Percentiles rank a stretch among this genome's conserved stretches.
Conservation (phyloP, 1,284 basidiomycete genomes). For the Heterobasidion occidentale region DNA sequence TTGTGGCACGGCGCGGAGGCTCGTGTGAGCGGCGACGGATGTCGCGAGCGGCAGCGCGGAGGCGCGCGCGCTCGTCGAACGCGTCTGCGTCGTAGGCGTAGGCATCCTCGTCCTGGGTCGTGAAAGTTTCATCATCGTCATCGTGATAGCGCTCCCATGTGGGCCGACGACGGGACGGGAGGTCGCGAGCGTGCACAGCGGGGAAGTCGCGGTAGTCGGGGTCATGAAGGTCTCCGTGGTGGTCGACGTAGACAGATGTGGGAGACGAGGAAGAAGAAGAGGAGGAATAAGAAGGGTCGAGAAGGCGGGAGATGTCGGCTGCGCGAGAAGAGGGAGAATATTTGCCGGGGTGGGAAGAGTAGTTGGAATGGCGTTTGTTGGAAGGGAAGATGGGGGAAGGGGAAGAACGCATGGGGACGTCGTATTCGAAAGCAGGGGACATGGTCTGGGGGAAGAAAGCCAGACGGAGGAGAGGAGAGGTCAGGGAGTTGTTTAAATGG, state of each 20-base stretch:
- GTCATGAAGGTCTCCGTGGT: conserved; percentile 55
- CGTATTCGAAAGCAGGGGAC: conserved; percentile 13
- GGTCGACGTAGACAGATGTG: conserved; percentile 45
- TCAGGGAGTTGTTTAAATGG: neutral
- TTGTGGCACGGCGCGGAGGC: neutral
- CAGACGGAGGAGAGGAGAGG: neutral
- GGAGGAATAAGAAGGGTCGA: conserved; percentile 53
- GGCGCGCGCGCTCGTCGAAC: conserved; percentile 8
- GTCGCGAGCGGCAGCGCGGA: conserved; percentile 12
- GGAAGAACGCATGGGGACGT: conserved; percentile 10
- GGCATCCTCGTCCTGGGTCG: conserved; percentile 1
- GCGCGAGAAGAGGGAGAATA: conserved; percentile 30
- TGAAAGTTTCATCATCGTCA: conserved; percentile 17
- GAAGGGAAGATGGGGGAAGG: neutral
- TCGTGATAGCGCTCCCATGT: conserved; percentile 26
- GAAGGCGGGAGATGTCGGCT: conserved; percentile 50
- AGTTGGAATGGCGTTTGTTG: conserved; percentile 7
- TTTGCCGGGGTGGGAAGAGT: conserved; percentile 11
- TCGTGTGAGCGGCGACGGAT: conserved; percentile 11
- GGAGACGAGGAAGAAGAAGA: conserved; percentile 30
- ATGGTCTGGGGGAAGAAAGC: conserved; percentile 1
- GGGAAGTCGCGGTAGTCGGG: conserved; percentile 64
- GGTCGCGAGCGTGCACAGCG: conserved; percentile 16
- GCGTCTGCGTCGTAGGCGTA: neutral
- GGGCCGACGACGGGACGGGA: conserved; percentile 18